Percentiles rank a stretch among this genome's conserved stretches.
phyloP scores from a whole-genome alignment of 225 moss, liverwort and hornwort genomes.

The Pseudoscleropodium purum region DNA sequence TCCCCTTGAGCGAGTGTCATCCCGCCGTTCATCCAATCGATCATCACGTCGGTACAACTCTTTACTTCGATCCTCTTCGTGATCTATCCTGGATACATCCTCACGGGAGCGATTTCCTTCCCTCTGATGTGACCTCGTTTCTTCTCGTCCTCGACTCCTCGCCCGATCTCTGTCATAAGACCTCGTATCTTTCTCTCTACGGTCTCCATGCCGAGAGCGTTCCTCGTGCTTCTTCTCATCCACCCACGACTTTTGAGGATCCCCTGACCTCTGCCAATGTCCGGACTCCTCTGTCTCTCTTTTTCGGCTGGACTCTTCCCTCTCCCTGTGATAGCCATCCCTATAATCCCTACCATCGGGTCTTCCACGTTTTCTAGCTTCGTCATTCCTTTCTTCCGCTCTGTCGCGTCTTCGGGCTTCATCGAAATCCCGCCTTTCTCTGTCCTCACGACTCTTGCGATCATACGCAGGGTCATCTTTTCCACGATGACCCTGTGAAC shows the following conservation, averaged over 20 bases:
- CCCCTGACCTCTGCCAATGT: slow-evolving; percentile 31
- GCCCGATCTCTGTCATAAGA: slow-evolving; percentile 57
- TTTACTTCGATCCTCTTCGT: slow-evolving; percentile 60
- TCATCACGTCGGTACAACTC: slow-evolving; percentile 28
- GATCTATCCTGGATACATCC: slow-evolving; percentile 49
- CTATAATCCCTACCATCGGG: slow-evolving; percentile 12
- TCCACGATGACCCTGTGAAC: slow-evolving; percentile 40
- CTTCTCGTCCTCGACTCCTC: slow-evolving; percentile 56
- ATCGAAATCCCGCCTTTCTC: slow-evolving; percentile 64
- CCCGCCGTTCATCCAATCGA: slow-evolving; percentile 39
- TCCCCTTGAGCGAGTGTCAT: slow-evolving; percentile 27
- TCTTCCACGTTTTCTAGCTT: slow-evolving; percentile 38
- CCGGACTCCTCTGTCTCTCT: slow-evolving; percentile 38
- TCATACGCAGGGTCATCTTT: slow-evolving; percentile 43
- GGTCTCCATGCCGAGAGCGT: slow-evolving; percentile 47
- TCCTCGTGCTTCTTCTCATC: slow-evolving; percentile 60
- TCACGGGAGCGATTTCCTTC: slow-evolving; percentile 48
- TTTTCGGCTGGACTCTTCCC: slow-evolving; percentile 32
- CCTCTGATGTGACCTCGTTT: slow-evolving; percentile 42
- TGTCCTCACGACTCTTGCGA: slow-evolving; percentile 47
- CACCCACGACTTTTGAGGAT: slow-evolving; percentile 21
- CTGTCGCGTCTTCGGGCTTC: slow-evolving; percentile 58
- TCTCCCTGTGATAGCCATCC: slow-evolving; percentile 38
- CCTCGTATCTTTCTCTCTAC: slow-evolving; percentile 56
- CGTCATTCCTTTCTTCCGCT: slow-evolving; percentile 32